Evolutionary conservation across 306 rosid species (phyloP).

Genomic region (Pterocarpus santalinus): DNA sequence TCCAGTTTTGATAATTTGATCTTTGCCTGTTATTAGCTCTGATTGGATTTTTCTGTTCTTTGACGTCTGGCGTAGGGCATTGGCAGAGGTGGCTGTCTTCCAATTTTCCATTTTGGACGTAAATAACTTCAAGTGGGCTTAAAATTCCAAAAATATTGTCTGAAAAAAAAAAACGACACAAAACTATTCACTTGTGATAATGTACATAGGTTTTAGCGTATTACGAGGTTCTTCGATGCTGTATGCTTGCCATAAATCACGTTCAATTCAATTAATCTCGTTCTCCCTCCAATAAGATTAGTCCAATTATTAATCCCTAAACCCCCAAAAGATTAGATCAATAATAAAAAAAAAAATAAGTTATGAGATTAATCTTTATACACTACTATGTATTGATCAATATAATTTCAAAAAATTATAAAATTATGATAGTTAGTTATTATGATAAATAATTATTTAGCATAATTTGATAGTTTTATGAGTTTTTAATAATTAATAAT

Average conservation of each 20-base stretch:
- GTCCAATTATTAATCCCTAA: too few species aligned
- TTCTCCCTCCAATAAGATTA: not conserved
- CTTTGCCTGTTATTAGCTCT: not conserved
- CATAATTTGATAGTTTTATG: too few species aligned
- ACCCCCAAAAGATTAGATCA: too few species aligned
- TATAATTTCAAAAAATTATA: too few species aligned
- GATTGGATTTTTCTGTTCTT: not conserved
- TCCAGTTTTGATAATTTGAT: conserved; percentile 2
- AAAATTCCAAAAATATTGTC: not conserved
- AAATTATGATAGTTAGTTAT: too few species aligned
- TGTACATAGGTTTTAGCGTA: not conserved
- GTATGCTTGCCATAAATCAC: not conserved
- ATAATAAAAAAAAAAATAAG: too few species aligned
- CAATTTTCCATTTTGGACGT: conserved; percentile 25
- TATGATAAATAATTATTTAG: too few species aligned
- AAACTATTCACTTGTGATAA: not conserved
- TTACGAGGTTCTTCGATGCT: not conserved
- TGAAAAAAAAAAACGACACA: not conserved
- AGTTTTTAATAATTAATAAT: too few species aligned
- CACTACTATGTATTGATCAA: too few species aligned
- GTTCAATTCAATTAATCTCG: not conserved
- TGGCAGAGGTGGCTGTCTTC: conserved; percentile 12
- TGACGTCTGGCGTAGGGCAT: conserved; percentile 22
- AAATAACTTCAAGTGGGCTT: conserved; percentile 12
- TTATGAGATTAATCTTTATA: too few species aligned